Conservation (phyloP, 2,329 filamentous ascomycete genomes). For the Cercospora janseana region DNA sequence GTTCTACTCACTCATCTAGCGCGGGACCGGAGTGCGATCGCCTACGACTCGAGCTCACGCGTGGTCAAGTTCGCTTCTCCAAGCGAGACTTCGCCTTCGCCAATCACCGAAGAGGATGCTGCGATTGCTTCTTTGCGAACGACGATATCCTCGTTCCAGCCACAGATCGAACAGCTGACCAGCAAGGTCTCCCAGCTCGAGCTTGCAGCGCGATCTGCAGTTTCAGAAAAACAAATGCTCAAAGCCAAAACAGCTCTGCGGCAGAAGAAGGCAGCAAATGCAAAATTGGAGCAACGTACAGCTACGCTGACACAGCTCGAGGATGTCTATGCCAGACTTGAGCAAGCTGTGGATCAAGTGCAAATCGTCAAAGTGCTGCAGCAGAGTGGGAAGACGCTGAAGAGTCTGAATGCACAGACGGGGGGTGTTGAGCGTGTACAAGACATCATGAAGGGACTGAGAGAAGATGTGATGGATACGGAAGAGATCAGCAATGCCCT, state of each 20-base stretch:
- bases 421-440: conserved; percentile 76
- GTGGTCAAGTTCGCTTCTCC: conserved; percentile 71
- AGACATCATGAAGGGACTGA: conserved; percentile 68
- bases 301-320: conserved; percentile 78
- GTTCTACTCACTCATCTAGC: conserved; percentile 43
- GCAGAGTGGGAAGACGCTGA: conserved; percentile 69
- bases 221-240: conserved; percentile 69
- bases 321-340: conserved; percentile 75
- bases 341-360: conserved; percentile 81
- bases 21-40: conserved; percentile 52
- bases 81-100: conserved; percentile 43
- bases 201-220: conserved; percentile 64
- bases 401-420: conserved; percentile 69
- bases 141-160: conserved; percentile 65
- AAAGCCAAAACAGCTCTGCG: conserved; percentile 75
- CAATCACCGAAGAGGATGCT: conserved; percentile 73
- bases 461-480: conserved; percentile 74
- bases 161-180: conserved; percentile 65
- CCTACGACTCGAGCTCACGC: conserved; percentile 37
- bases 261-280: conserved; percentile 78
- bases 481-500: conserved; percentile 81
- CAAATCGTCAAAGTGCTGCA: conserved; percentile 82
- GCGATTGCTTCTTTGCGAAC: conserved; percentile 78
- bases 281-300: conserved; percentile 67
- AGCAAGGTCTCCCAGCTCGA: conserved; percentile 52